A percentile compares a stretch with the other conserved stretches of the same genome.
These are phyloP conservation scores for Juncus inflexus DNA, from an alignment of 176 grass and related monocot species.

Conservation along the genomic window DNA sequence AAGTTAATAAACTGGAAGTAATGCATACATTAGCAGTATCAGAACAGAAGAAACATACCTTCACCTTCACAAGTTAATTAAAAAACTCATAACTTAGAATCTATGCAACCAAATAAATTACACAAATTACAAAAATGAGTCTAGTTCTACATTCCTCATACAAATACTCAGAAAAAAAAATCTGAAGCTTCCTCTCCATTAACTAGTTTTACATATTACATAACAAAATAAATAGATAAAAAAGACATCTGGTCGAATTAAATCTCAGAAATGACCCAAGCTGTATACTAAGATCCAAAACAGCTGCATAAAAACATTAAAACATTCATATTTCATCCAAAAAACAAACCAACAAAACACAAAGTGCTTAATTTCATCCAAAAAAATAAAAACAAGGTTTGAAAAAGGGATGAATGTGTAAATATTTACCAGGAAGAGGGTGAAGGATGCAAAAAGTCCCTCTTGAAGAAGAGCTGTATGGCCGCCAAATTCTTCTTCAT, in stretches of 20 bases:
- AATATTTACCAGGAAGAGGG: slow-evolving; percentile 78
- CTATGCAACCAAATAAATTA: slow-evolving; percentile 6
- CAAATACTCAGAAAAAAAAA: slow-evolving; percentile 17
- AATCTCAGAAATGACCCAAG: slow-evolving; percentile 77
- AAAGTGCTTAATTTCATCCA: too few relatives aligned
- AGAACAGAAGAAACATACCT: too few relatives aligned
- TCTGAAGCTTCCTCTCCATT: slow-evolving; percentile 6
- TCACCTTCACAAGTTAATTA: slow-evolving; percentile 3
- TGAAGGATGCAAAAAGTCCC: slow-evolving; percentile 90
- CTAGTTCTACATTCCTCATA: slow-evolving; percentile 2
- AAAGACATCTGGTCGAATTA: slow-evolving; percentile 13
- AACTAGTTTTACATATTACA: slow-evolving; percentile 15
- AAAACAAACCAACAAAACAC: neutral
- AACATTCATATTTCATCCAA: neutral
- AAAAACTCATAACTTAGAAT: neutral
- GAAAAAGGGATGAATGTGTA: neutral
- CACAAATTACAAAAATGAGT: slow-evolving; percentile 25
- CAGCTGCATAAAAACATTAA: slow-evolving; percentile 49
- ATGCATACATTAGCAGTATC: too few relatives aligned
- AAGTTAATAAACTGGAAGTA: too few relatives aligned
- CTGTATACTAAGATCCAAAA: slow-evolving; percentile 89
- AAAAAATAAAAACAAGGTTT: neutral
- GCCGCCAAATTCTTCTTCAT: slow-evolving; percentile 92
- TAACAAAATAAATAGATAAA: slow-evolving; percentile 19
- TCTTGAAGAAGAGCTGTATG: slow-evolving; percentile 83